Conservation (phyloP, 441 rosid species). For the Eugenia klotzschiana region DNA sequence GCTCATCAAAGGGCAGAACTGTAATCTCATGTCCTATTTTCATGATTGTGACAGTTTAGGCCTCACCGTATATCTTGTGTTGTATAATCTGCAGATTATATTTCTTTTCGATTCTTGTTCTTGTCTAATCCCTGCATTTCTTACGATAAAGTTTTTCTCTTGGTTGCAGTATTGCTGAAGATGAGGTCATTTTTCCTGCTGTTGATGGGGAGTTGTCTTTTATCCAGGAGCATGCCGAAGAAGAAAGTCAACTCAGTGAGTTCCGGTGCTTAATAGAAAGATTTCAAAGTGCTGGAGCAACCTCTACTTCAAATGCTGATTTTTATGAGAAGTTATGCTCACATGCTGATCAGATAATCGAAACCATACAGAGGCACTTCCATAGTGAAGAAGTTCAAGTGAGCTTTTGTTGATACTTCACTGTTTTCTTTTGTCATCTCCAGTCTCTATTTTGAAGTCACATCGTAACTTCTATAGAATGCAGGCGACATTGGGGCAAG, state of each 20-base stretch:
- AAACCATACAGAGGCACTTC: slow-evolving; percentile 54
- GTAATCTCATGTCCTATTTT: background rate
- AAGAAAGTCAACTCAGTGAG: slow-evolving; percentile 45
- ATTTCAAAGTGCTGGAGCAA: slow-evolving; percentile 46
- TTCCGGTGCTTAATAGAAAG: slow-evolving; percentile 52
- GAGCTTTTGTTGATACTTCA: background rate
- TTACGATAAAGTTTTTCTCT: background rate
- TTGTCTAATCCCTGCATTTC: background rate
- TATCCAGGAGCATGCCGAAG: slow-evolving; percentile 65
- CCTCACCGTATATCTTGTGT: background rate
- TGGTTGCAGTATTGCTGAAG: slow-evolving; percentile 62
- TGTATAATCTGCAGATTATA: background rate
- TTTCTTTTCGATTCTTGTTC: background rate
- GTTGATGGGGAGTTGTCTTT: slow-evolving; percentile 58
- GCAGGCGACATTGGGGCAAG: background rate
- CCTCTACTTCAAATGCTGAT: slow-evolving; percentile 33
- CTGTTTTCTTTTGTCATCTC: background rate
- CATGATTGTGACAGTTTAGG: background rate
- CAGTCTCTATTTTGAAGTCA: background rate
- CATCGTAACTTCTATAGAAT: background rate
- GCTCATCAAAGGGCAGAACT: background rate
- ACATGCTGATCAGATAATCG: slow-evolving; percentile 61
- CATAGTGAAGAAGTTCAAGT: slow-evolving; percentile 63
- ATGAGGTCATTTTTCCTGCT: slow-evolving; percentile 72
- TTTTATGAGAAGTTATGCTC: slow-evolving; percentile 41